Conservation (phyloP, 129 eudicot genomes). For the Centella asiatica region DNA sequence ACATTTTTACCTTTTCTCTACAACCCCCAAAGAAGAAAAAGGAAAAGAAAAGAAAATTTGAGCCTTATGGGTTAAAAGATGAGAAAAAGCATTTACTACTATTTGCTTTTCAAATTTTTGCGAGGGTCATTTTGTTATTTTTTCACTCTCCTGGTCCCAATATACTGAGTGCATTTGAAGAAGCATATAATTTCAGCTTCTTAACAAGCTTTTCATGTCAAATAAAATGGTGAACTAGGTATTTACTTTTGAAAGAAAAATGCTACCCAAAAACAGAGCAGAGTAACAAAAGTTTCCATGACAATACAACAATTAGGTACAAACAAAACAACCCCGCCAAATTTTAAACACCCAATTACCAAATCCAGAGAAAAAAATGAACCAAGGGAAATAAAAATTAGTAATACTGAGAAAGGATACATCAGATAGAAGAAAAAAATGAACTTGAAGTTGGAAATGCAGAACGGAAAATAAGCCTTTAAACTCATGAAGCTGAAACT, state of each 20-base stretch:
- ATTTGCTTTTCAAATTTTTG: no score
- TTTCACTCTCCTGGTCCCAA: no score
- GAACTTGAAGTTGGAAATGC: slow-evolving; percentile 8
- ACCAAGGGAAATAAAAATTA: no score
- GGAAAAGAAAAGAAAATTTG: slow-evolving; percentile 13
- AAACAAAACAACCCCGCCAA: no score
- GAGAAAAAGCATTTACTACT: no score
- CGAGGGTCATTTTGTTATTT: no score
- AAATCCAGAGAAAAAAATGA: no score
- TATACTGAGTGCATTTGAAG: no score
- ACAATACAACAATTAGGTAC: no score
- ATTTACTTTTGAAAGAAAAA: not conserved
- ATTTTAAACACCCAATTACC: no score
- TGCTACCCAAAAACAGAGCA: not conserved
- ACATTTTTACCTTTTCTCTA: not conserved
- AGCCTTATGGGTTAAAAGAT: no score
- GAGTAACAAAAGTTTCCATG: not conserved
- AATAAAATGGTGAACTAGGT: not conserved
- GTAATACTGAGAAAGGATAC: not conserved
- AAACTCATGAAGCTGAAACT: slow-evolving; percentile 11
- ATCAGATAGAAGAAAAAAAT: not conserved
- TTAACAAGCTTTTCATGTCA: not conserved
- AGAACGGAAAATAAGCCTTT: no score
- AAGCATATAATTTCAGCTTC: not conserved
- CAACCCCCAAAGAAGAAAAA: slow-evolving; percentile 5